Conservation (phyloP, 345 rosid species). For the Sonneratia caseolaris region DNA sequence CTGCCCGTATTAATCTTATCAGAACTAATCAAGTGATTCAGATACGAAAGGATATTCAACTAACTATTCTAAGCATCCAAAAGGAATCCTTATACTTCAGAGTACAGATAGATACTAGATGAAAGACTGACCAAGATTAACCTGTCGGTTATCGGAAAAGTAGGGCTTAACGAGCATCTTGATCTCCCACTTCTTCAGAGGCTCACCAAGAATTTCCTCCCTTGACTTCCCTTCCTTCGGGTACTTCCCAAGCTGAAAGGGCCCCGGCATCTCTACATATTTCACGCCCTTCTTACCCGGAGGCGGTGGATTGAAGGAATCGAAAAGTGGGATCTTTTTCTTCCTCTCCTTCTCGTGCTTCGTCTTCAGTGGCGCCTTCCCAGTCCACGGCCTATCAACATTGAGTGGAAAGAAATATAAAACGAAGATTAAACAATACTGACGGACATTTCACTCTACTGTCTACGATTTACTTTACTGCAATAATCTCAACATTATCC, state of each 20-base stretch:
- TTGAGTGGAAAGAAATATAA: background rate
- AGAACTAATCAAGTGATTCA: background rate
- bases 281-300: conserved; percentile 51
- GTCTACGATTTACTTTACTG: no score
- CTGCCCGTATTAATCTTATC: background rate
- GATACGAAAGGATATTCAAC: background rate
- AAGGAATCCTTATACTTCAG: background rate
- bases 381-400: conserved; percentile 70
- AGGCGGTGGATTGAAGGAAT: conserved; percentile 60
- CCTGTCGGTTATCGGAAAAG: conserved; percentile 70
- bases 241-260: conserved; percentile 48
- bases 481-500: background rate
- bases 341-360: conserved; percentile 28
- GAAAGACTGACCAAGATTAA: conserved; percentile 64
- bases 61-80: background rate
- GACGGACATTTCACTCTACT: no score
- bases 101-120: background rate
- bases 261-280: conserved; percentile 66
- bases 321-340: conserved; percentile 76
- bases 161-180: conserved; percentile 57
- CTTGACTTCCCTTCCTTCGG: conserved; percentile 53
- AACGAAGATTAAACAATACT: no score
- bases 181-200: conserved; percentile 76
- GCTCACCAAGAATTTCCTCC: conserved; percentile 75
- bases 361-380: conserved; percentile 85